Base-by-base conservation (phyloP, 2,329 filamentous ascomycete species). In the Neoascochyta sp. region DNA sequence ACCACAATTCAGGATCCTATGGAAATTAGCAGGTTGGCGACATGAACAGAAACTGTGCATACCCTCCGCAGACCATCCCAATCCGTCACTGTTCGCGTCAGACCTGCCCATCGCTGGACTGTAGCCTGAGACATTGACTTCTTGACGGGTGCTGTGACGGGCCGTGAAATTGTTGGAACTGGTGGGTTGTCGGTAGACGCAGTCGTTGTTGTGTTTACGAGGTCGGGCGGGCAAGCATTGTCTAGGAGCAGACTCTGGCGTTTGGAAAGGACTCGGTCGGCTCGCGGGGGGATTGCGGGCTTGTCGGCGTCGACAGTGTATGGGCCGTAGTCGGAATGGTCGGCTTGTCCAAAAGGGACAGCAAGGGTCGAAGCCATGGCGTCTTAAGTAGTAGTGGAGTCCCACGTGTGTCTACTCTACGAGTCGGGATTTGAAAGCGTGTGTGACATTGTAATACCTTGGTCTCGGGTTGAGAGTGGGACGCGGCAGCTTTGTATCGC, bases 1-100 rank as follows among this genome's bases (percentile, higher is more conserved):
- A 70, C 80, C 80, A 89, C 3, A 90, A 67, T 43, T 87, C 83
- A 3, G 75, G 68, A 45, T 89, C 84, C 83, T 88, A 36, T 15
- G 17, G 16, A 13, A 16, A 9, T 7, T 18, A 24, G 29, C 46
- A 29, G 42, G 38, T 13, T 11, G 22, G 19, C 24, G 24, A 16
- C 8, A 24, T 16, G 4, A 15, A 10, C 11, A 13, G n/a, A 14
- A 10, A 12, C 10, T 22, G n/a, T 5, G 50, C 62, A 45, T 55
- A 71, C 70, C 36, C 59, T 65, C 41, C 66, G 57, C 15, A 73
- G 44, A 8, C 63, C 61, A 50, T 72, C 66, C 69, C 70, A 73
- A 29, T 57, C 43, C 19, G 43, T 50, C 13, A 50, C 48, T 13
- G 47, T 58, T 17, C 52, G 50, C 11, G 52, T 60, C 28, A 47